Conservation (phyloP, 345 rosid genomes). For the Carallia pectinifolia region DNA sequence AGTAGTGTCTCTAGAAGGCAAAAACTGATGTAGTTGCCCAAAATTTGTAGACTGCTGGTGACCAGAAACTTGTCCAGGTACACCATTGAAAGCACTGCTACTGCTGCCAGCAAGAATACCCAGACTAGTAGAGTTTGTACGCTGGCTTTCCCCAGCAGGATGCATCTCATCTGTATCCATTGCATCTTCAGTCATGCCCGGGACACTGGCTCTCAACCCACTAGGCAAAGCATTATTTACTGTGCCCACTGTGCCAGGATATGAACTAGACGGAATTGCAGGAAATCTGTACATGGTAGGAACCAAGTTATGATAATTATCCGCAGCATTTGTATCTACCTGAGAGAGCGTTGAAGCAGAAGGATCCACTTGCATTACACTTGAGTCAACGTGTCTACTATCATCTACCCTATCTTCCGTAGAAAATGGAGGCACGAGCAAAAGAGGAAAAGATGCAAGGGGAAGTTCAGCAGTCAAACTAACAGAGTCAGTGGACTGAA, state of each 20-base stretch:
- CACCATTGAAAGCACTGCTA: conserved; percentile 19
- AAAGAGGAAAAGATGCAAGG: conserved; percentile 45
- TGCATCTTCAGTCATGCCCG: conserved; percentile 39
- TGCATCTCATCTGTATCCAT: conserved; percentile 69
- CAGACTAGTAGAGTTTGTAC: conserved; percentile 6
- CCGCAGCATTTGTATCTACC: conserved; percentile 36
- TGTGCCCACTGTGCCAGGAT: conserved; percentile 28
- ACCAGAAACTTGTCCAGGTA: conserved; percentile 19
- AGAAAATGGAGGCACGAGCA: conserved; percentile 49
- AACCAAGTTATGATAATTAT: conserved; percentile 30
- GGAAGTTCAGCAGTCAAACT: conserved; percentile 55
- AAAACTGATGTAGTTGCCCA: conserved; percentile 51
- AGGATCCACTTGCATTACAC: conserved; percentile 39
- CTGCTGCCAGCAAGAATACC: conserved; percentile 19
- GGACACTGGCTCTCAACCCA: conserved; percentile 38
- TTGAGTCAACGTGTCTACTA: conserved; percentile 38
- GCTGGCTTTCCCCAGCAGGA: conserved; percentile 37
- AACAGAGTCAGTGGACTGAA: conserved; percentile 43
- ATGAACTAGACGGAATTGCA: conserved; percentile 38
- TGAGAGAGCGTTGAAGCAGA: conserved; percentile 47
- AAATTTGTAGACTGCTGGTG: conserved; percentile 28
- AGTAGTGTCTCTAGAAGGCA: conserved; percentile 54
- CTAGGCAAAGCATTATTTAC: conserved; percentile 25
- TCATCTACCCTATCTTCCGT: conserved; percentile 43
- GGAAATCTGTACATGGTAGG: conserved; percentile 49